Evolutionary conservation across 192 early-diverging fungal species (phyloP), one percentile per base, ranked within the genome.

Genomic region (Jimgerdemannia flammicorona): DNA sequence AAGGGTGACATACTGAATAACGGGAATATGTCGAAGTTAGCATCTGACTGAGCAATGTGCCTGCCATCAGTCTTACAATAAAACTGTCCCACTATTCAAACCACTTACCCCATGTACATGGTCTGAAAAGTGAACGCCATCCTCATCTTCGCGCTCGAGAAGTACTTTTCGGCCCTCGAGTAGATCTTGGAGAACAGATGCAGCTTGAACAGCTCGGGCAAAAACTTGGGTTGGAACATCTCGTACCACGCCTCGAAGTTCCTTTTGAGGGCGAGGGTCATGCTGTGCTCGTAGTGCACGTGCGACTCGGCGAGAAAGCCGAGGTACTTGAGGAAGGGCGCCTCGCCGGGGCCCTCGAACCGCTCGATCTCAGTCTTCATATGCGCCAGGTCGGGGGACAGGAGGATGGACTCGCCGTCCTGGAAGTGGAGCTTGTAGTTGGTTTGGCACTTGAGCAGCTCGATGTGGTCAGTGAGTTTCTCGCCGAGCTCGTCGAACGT

Each of bases 91-190:
- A 40, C 18, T 2, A 18, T 41, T 54, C n/a, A 18, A 64, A 70
- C 20, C 54, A 42, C 75, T 74, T 77, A 83, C 81, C 88, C 87
- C 88, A 90, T 89, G 72, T 90, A 90, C 88, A 90, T 90, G 71
- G 80, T 81, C 72, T 90, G 88, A 68, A 90, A 89, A 8, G 87
- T 87, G 72, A 90, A 86, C 1, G 87, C 87, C 80, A 84, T 83
- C 40, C 84, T 66, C 70, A 89, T 78, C 76, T 89, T 84, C 67
- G 86, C 84, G n/a, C 74, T 80, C 66, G 74, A 71, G 73, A 89
- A 89, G 67, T 79, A 87, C 9, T 73, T 79, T 42, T 75, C 66
- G 4, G 79, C 84, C 42, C 87, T 73, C 19, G 69, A 59, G 71
- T 85, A 89, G 9, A 86, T 59, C 4, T 76, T 84, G 29, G 70